phyloP scores from a whole-genome alignment of 768 basidiomycete genomes.

The Russula sp. region DNA sequence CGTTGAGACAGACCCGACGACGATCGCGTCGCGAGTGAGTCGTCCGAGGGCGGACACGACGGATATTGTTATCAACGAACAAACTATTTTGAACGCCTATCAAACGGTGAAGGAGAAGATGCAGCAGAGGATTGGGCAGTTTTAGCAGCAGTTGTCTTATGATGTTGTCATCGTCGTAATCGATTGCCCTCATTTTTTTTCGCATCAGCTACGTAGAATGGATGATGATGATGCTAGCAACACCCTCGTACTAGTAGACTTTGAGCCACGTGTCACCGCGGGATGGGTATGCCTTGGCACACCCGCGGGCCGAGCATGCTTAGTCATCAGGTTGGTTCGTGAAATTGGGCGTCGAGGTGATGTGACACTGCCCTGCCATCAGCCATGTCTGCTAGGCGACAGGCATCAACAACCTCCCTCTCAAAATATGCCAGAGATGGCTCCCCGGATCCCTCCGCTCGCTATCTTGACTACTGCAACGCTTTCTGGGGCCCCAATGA shows the following conservation, averaged over 20 bases:
- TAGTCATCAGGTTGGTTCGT: background rate
- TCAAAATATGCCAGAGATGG: conserved; percentile 61
- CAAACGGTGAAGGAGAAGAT: conserved; percentile 84
- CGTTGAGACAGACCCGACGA: conserved; percentile 91
- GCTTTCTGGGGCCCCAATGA: conserved; percentile 91
- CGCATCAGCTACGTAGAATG: too few species aligned
- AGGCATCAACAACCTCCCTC: conserved; percentile 78
- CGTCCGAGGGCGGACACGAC: conserved; percentile 89
- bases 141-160: conserved; percentile 50
- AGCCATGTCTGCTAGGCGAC: conserved; percentile 69
- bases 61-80: conserved; percentile 98
- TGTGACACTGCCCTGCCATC: conserved; percentile 12
- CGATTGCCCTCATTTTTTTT: background rate
- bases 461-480: conserved; percentile 89
- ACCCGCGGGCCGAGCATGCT: background rate
- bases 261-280: background rate
- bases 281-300: too few species aligned
- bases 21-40: conserved; percentile 94
- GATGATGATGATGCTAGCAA: too few species aligned
- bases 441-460: conserved; percentile 47
- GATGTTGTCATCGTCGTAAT: background rate
- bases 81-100: conserved; percentile 91
- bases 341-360: background rate
- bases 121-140: conserved; percentile 75
- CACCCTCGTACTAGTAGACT: too few species aligned